Evolutionary conservation across 2,329 filamentous ascomycete genomes (phyloP).

Genomic region (Fusarium lyarnte): DNA sequence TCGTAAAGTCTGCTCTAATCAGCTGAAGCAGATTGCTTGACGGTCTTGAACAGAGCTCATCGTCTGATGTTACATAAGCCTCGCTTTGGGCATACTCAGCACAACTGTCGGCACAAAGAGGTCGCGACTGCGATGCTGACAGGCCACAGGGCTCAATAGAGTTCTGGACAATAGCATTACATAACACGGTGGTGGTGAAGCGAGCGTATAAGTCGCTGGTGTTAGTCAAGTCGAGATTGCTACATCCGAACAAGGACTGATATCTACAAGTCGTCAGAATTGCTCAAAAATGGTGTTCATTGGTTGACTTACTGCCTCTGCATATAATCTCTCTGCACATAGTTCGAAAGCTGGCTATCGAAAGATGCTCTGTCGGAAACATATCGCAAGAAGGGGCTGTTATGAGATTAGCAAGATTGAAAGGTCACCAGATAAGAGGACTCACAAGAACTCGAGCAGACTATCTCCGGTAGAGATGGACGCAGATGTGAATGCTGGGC

Average conservation of each 20-base stretch:
- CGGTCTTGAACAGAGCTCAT: conserved; percentile 74
- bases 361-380: conserved; percentile 82
- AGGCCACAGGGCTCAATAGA: conserved; percentile 77
- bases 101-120: conserved; percentile 90
- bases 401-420: conserved; percentile 21
- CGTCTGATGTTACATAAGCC: conserved; percentile 81
- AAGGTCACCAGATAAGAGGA: conserved; percentile 24
- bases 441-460: conserved; percentile 72
- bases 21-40: conserved; percentile 73
- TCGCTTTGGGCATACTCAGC: conserved; percentile 89
- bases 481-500: conserved; percentile 76
- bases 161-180: conserved; percentile 93
- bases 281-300: background rate
- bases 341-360: conserved; percentile 76
- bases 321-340: conserved; percentile 79
- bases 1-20: conserved; percentile 91
- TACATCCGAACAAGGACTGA: conserved; percentile 81
- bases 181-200: conserved; percentile 91
- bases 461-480: conserved; percentile 73
- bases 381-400: conserved; percentile 83
- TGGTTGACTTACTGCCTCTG: conserved; percentile 74
- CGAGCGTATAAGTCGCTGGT: conserved; percentile 87
- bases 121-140: conserved; percentile 69
- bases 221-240: conserved; percentile 78
- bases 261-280: conserved; percentile 67